Conservation (phyloP, 176 grass and related monocot species). For the Avena sativa region DNA sequence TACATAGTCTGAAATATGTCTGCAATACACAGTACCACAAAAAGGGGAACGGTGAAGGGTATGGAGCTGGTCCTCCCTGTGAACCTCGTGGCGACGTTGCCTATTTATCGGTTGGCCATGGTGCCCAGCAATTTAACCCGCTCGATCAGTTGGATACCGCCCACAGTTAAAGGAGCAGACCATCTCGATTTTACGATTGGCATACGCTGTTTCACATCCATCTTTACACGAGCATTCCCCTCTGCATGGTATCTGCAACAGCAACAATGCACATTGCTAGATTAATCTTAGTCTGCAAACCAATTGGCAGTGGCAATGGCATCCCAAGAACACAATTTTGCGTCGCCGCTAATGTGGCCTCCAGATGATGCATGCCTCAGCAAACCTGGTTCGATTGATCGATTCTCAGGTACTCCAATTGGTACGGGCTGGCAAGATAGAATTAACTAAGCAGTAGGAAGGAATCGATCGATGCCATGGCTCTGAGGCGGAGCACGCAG, state of each 20-base stretch:
- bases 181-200: background rate
- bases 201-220: too few species aligned
- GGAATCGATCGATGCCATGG: slow-evolving; percentile 33
- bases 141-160: slow-evolving; percentile 31
- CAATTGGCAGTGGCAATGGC: background rate
- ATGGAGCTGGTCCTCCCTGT: too few species aligned
- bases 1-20: background rate
- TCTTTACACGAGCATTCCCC: background rate
- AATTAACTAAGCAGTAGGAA: background rate
- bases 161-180: slow-evolving; percentile 28
- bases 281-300: background rate
- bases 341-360: background rate
- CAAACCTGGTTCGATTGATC: background rate
- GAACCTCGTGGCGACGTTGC: background rate
- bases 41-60: too few species aligned
- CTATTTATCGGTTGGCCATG: slow-evolving; percentile 11
- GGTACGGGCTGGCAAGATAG: background rate
- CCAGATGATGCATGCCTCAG: background rate
- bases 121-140: slow-evolving; percentile 21
- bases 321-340: background rate
- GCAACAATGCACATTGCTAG: background rate
- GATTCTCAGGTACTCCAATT: slow-evolving; percentile 14
- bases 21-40: background rate
- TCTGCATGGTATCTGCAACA: background rate
- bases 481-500: slow-evolving; percentile 43